Evolutionary conservation across 352 stramenopile genomes (phyloP).

Genomic region (Elongisporangium undulatum): DNA sequence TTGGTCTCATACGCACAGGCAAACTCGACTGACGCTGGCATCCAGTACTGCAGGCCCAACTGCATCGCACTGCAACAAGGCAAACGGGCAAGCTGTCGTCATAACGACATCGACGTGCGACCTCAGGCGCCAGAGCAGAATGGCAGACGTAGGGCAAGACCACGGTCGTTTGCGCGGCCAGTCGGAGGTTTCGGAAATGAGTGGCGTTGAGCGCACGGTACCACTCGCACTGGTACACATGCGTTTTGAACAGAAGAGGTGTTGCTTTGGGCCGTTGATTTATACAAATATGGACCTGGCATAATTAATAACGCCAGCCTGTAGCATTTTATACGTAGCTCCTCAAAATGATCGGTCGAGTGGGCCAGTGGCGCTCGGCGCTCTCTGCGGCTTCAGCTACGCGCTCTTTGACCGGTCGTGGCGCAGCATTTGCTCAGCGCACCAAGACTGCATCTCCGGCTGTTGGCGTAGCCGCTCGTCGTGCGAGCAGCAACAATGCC

Average conservation of each 20-base stretch:
- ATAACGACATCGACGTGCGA: not conserved
- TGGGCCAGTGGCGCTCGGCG: not conserved
- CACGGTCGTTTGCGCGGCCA: not conserved
- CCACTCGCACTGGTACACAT: not conserved
- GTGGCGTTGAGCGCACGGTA: not conserved
- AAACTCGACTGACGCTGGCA: not conserved
- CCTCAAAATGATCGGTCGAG: not conserved
- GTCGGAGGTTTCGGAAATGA: constrained; percentile 2
- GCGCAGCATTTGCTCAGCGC: not conserved
- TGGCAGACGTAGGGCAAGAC: not conserved
- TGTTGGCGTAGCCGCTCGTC: constrained; percentile 2
- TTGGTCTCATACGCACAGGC: not conserved
- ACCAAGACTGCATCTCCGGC: not conserved
- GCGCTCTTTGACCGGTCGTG: not conserved
- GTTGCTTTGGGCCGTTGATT: not conserved
- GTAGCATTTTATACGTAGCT: not conserved
- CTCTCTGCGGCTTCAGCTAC: not conserved
- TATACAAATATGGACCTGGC: not conserved
- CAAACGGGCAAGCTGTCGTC: not conserved
- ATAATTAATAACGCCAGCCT: not conserved
- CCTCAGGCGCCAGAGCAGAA: not conserved
- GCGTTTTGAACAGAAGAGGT: not conserved
- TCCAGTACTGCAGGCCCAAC: no score
- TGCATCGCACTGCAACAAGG: no score
- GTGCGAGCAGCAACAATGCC: constrained; percentile 11